Base-by-base conservation (phyloP, 108 stramenopile species). In the Skeletonema tropicum region DNA sequence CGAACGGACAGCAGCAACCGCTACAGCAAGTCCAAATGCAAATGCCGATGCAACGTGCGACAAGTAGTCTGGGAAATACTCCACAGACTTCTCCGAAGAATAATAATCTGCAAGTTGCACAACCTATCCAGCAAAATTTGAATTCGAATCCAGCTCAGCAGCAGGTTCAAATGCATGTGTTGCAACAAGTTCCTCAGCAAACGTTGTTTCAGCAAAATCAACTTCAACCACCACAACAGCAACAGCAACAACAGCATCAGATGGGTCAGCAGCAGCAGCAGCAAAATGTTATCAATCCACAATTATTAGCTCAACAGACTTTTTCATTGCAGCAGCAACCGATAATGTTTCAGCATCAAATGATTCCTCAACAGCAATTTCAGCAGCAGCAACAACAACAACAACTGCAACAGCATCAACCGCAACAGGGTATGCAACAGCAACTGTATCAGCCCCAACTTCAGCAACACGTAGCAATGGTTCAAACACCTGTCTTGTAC, bases 401-500 rank as follows among this genome's bases (percentile, higher is more conserved):
- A 52, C 25, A 36, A 26, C 46, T 2, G 26, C 25, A 36, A 26
- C 46, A 25, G 21, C 35, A 23, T 8, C 17, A 49, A 15, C 66
- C 52, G 19, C 66, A 68, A 12, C 68, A 68, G 29, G 32, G 52
- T 21, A 38, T 41, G 25, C 64, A 64, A 23, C 25, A 36, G 12
- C 64, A 63, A 63, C 38, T 64, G 5, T 26, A 41, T 23, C 64
- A 64, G 21, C 64, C 35, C 1, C 64, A 64, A 17, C 35, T 38
- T 5, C 39, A 39, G 38, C 32, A 64, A 5, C 71, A 71, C 6
- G 30, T 61, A 35, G 42, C 66, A 61, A 73, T 73, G 66, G 30
- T 72, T 26, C 78, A 79, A 66, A 33, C 71, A 23, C 71, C 78
- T 19, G 66, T 73, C 17, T 29, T 79, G 17, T 57, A 59, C 14